Conservation (phyloP, 2,329 filamentous ascomycete genomes). For the Ramichloridium luteum region DNA sequence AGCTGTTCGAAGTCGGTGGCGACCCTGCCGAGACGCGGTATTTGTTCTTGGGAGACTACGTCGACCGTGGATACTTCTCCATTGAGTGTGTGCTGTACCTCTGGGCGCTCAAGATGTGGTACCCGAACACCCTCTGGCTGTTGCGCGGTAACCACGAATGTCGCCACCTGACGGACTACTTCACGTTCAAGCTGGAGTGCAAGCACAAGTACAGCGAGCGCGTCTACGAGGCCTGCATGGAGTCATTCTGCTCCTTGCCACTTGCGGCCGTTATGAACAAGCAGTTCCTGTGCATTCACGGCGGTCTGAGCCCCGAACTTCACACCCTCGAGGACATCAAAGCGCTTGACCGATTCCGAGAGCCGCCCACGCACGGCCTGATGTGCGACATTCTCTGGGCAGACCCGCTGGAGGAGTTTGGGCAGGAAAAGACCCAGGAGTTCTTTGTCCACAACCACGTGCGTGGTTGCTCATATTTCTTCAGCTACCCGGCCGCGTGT, state of each 20-base stretch:
- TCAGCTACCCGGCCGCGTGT: constrained; percentile 94
- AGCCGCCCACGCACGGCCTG: constrained; percentile 89
- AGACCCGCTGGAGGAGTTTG: constrained; percentile 94
- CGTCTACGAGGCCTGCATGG: constrained; percentile 95
- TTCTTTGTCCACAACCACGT: constrained; percentile 98
- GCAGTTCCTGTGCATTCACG: constrained; percentile 97
- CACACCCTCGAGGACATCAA: constrained; percentile 92
- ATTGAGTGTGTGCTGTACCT: constrained; percentile 98
- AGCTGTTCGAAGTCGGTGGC: constrained; percentile 95
- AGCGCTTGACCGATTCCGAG: constrained; percentile 95
- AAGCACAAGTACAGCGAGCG: constrained; percentile 98
- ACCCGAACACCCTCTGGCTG: constrained; percentile 92
- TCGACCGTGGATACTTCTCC: constrained; percentile 96
- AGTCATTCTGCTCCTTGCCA: constrained; percentile 89
- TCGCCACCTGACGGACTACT: constrained; percentile 97
- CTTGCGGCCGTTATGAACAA: constrained; percentile 99
- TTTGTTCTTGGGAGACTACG: constrained; percentile 94
- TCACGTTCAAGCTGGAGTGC: constrained; percentile 99
- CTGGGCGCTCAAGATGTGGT: constrained; percentile 98
- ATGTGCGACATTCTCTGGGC: constrained; percentile 99
- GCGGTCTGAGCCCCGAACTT: constrained; percentile 86
- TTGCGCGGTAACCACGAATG: constrained; percentile 97
- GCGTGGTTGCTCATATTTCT: constrained; percentile 97
- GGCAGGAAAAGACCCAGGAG: constrained; percentile 95
- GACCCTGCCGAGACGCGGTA: constrained; percentile 94